phyloP scores from a whole-genome alignment of 805 yeast species.

The Ogataea glucozyma region DNA sequence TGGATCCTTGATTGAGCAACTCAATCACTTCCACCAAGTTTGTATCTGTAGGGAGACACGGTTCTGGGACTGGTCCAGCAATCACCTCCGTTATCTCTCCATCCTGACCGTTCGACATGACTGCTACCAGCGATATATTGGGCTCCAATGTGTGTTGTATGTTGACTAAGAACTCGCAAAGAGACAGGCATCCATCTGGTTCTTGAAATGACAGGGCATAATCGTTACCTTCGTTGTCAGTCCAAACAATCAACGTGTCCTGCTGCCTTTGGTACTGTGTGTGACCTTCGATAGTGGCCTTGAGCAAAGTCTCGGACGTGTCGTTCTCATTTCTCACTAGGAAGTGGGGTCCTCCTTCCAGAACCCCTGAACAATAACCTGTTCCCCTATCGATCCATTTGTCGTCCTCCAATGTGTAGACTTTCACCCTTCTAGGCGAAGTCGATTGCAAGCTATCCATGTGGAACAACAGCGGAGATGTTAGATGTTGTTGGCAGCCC shows the following conservation, averaged over 20 bases:
- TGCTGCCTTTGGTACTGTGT: slow-evolving; percentile 91
- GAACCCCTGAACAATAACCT: slow-evolving; percentile 81
- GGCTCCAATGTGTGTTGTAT: slow-evolving; percentile 64
- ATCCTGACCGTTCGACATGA: slow-evolving; percentile 45
- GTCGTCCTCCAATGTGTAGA: slow-evolving; percentile 78
- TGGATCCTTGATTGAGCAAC: slow-evolving; percentile 57
- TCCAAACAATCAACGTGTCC: slow-evolving; percentile 93
- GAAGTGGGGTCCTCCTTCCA: slow-evolving; percentile 56
- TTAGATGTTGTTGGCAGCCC: background rate
- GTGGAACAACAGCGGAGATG: background rate
- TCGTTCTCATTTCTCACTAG: slow-evolving; percentile 72
- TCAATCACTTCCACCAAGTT: slow-evolving; percentile 57
- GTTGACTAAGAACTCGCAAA: slow-evolving; percentile 77
- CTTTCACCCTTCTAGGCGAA: slow-evolving; percentile 79
- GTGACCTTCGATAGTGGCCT: slow-evolving; percentile 67
- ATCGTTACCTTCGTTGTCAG: slow-evolving; percentile 68
- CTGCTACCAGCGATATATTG: slow-evolving; percentile 72
- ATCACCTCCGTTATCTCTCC: slow-evolving; percentile 72
- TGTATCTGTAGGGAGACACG: slow-evolving; percentile 53
- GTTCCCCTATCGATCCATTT: slow-evolving; percentile 94
- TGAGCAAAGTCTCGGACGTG: slow-evolving; percentile 57
- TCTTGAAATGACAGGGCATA: slow-evolving; percentile 92
- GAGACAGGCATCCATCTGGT: slow-evolving; percentile 78
- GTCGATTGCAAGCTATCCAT: slow-evolving; percentile 27
- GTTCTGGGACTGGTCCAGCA: slow-evolving; percentile 76